Evolutionary conservation across 306 rosid species (phyloP), one percentile per base, ranked within the genome.

Genomic region (Astragalus membranaceus): DNA sequence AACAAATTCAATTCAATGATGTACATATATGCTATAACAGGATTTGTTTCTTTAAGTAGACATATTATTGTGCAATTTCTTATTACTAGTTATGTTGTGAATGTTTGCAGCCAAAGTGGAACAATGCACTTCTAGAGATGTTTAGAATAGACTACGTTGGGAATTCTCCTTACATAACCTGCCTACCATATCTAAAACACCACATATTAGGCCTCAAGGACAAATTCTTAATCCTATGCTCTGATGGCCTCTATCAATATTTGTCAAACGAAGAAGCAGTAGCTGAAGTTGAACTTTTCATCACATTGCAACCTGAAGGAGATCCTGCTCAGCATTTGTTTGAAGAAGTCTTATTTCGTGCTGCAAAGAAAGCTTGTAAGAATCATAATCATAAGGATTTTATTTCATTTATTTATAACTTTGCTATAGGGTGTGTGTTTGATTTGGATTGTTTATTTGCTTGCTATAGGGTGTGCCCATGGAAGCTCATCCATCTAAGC

Each of bases 271-370:
- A 91, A 82, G 97, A 91, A 81, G 99, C 97, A 43, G 97, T 95
- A 9, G 88, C 96, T 2, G 97, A 91, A 82, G 99, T 95, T 4
- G 99, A 95, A 62, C 91, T 83, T 67, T 95, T 95, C 85, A 89
- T 95, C 84, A 62, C 92, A 3, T 72, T 91, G 54, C 99, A 95
- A 77, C 99, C 99, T 0, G 99, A 95, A 78, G 99, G 99, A 43
- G 99, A 95, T 72, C 99, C 99, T 0, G 99, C 99, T 12, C 99
- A 95, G 60, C 99, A 95, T 80, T 85, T 95, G 76, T 86, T 95
- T 13, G 97, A 95, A 84, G 92, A 91, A 86, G 91, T 91, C 2
- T 69, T 95, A 32, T 95, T 95, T 69, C 96, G 99, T 6, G 99
- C 99, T 26, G 99, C 99, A 5, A 95, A 88, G 79, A 85, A 89